phyloP scores from a whole-genome alignment of 306 rosid species.

The Sphenostylis stenocarpa region DNA sequence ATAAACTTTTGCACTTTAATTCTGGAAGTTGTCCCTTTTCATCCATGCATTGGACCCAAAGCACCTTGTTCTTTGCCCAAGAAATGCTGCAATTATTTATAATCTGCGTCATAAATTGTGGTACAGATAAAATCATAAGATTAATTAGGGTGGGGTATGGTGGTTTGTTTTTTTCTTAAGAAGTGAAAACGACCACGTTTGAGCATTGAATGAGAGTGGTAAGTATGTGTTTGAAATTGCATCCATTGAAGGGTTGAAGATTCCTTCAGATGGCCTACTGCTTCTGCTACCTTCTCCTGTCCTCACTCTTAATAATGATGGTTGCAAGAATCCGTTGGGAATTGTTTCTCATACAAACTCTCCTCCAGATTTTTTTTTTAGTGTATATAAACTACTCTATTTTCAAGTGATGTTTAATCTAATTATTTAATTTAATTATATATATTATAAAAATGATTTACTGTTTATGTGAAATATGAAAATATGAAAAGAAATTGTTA shows the following conservation, averaged over 20 bases:
- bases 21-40: background rate
- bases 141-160: conserved; percentile 34
- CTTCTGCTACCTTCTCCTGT: background rate
- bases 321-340: background rate
- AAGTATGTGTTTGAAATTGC: conserved; percentile 25
- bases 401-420: too few species aligned
- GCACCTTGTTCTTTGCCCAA: background rate
- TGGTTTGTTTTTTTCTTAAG: background rate
- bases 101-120: background rate
- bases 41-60: conserved; percentile 21
- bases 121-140: conserved; percentile 11
- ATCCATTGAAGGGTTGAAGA: background rate
- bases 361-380: too few species aligned
- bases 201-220: conserved; percentile 27
- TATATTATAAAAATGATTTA: too few species aligned
- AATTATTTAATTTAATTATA: too few species aligned
- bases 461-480: background rate
- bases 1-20: background rate
- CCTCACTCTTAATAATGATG: background rate
- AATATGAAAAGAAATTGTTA: background rate
- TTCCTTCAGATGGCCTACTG: background rate
- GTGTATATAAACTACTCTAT: too few species aligned
- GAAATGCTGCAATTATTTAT: background rate
- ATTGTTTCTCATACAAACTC: too few species aligned
- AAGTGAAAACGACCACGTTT: background rate